phyloP scores from a whole-genome alignment of 2,329 filamentous ascomycete genomes.

The Ceratocystis cubensis region DNA sequence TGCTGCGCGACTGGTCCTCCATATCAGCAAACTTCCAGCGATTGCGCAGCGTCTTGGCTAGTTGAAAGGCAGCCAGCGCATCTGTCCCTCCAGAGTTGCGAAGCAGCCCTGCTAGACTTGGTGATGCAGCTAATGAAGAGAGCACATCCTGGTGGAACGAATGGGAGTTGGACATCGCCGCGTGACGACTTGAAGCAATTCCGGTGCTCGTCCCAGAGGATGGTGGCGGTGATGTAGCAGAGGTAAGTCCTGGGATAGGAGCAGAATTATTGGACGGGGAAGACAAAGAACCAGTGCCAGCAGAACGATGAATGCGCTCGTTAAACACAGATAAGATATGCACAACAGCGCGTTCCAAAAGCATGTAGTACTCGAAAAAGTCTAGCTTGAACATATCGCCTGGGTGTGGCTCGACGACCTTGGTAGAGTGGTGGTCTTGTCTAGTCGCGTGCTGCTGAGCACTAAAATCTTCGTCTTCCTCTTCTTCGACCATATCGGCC shows the following conservation, averaged over 20 bases:
- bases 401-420: conserved; percentile 39
- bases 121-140: conserved; percentile 43
- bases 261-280: background rate
- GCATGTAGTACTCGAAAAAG: conserved; percentile 64
- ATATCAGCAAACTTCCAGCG: conserved; percentile 58
- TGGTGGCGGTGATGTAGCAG: background rate
- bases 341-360: conserved; percentile 58
- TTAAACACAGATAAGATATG: conserved; percentile 53
- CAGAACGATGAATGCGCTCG: conserved; percentile 35
- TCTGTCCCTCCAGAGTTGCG: conserved; percentile 22
- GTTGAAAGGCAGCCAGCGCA: conserved; percentile 45
- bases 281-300: background rate
- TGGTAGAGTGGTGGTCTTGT: background rate
- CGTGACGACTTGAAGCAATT: conserved; percentile 9
- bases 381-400: conserved; percentile 58
- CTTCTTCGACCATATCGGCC: conserved; percentile 16
- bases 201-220: background rate
- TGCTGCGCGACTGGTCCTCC: conserved; percentile 25
- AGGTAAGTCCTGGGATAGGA: background rate
- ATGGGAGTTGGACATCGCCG: conserved; percentile 29
- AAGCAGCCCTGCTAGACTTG: conserved; percentile 40
- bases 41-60: conserved; percentile 59
- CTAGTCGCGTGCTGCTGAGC: background rate
- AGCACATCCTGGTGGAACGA: conserved; percentile 60
- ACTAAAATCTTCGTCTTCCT: conserved; percentile 25